Percentiles rank a stretch among this genome's conserved stretches.
Evolutionary conservation across 371 early-diverging fungal genomes (phyloP).

Genomic region (Mortierella sp.): DNA sequence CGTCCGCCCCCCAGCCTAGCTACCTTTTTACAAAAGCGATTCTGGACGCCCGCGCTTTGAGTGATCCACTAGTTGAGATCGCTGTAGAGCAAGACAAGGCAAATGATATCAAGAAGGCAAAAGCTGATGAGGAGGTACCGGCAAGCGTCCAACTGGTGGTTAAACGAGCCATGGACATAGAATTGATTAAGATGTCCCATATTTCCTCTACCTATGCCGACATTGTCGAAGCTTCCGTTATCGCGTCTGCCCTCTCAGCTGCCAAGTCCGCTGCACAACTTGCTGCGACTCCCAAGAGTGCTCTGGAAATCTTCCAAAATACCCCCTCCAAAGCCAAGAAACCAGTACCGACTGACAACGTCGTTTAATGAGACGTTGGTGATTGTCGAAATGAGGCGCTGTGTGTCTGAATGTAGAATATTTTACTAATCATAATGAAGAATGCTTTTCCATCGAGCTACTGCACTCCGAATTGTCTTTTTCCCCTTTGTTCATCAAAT

Average conservation of each 20-base stretch:
- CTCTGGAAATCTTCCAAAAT: background rate
- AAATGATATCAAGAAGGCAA: background rate
- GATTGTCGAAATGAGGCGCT: background rate
- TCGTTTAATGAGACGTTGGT: background rate
- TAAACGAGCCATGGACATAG: too few relatives aligned
- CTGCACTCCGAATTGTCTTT: too few relatives aligned
- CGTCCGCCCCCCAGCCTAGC: background rate
- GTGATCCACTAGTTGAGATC: background rate
- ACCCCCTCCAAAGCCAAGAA: slow-evolving; percentile 2
- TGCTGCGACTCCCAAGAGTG: background rate
- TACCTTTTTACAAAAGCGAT: background rate
- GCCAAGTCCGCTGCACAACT: background rate
- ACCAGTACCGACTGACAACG: background rate
- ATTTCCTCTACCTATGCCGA: background rate
- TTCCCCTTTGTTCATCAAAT: too few relatives aligned
- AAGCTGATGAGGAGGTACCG: background rate
- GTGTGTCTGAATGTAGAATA: background rate
- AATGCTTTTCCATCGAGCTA: background rate
- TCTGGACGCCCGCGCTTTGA: background rate
- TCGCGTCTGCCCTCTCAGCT: background rate
- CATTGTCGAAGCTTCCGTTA: background rate
- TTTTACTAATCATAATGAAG: background rate
- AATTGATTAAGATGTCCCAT: background rate
- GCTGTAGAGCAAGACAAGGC: background rate
- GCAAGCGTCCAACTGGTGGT: background rate